Percentiles rank a stretch among this genome's conserved stretches.
phyloP scores from a whole-genome alignment of 2,329 filamentous ascomycete genomes.

The Penicillium sp. region DNA sequence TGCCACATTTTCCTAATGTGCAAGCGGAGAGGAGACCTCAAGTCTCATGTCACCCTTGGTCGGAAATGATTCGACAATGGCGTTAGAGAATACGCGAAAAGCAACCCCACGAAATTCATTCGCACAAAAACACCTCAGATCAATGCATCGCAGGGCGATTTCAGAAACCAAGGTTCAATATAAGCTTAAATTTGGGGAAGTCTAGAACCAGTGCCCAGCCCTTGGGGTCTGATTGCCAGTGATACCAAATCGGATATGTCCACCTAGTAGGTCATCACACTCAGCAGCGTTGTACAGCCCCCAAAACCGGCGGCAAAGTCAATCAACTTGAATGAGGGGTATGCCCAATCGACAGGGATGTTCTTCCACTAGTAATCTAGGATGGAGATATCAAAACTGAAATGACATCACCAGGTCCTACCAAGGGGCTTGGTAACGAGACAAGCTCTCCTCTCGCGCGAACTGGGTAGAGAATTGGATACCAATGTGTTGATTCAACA shows the following conservation, averaged over 20 bases:
- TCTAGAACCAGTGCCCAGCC: constrained; percentile 42
- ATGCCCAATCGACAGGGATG: neutral
- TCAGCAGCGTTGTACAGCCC: neutral
- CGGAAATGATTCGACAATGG: neutral
- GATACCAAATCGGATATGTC: neutral
- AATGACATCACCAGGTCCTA: neutral
- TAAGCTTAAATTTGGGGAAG: neutral
- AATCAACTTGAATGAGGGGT: neutral
- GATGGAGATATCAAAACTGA: neutral
- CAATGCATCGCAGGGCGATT: neutral
- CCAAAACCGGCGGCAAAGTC: neutral
- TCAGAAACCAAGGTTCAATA: neutral
- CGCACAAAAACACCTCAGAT: neutral
- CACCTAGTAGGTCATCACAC: neutral
- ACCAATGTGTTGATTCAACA: too few relatives aligned
- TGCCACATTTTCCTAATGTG: neutral
- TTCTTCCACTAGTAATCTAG: neutral
- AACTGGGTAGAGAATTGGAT: too few relatives aligned
- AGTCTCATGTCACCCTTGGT: neutral
- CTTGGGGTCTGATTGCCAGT: neutral
- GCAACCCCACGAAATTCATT: neutral
- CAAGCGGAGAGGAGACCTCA: neutral
- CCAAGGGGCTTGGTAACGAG: too few relatives aligned
- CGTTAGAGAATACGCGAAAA: constrained; percentile 47
- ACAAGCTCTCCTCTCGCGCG: too few relatives aligned